Evolutionary conservation across 768 basidiomycete species (phyloP), one percentile per base, ranked within the genome.

Genomic region (Suillus lakei): DNA sequence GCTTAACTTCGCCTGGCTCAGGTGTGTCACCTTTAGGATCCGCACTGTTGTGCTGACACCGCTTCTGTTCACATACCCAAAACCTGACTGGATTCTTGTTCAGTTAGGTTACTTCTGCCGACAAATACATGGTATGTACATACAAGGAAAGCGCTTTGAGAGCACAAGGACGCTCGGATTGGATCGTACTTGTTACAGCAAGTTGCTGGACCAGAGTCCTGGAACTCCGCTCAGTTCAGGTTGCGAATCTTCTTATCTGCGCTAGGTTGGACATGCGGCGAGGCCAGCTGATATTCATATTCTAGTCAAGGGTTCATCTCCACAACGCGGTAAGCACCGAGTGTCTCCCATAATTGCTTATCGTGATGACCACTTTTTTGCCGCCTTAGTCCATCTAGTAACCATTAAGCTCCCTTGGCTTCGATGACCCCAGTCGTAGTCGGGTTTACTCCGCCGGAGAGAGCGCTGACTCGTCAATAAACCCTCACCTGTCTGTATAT

Each of bases 171-270:
- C 53, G 21, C 32, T 54, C 53, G 21, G 30, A 34, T 54, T 32
- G 53, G 21, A 34, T 54, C 30, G 53, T 34, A 54, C 32, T 30
- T 12, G 53, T 54, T 34, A 54, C 53, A 34, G 53, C 9, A 54
- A 54, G 21, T 32, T n/a, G 21, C 30, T 54, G 32, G 53, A 12
- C 30, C 53, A 54, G 53, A 54, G 32, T n/a, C 30, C 53, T 34
- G 53, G 32, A 54, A 32, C 53, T 54, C 21, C 53, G 53, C 53
- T 54, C 30, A 54, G 32, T 34, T 54, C 53, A 54, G 21, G 53
- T n/a, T n/a, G 53, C 18, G 28, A 53, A 53, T 53, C 51, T 18
- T 30, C 53, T 54, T 54, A 54, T 54, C 53, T 54, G 53, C 53
- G 18, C 30, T 21, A 30, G 2, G 16, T 18, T 30, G 51, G 21